phyloP scores from a whole-genome alignment of 352 stramenopile genomes.

The Phytophthora pini region DNA sequence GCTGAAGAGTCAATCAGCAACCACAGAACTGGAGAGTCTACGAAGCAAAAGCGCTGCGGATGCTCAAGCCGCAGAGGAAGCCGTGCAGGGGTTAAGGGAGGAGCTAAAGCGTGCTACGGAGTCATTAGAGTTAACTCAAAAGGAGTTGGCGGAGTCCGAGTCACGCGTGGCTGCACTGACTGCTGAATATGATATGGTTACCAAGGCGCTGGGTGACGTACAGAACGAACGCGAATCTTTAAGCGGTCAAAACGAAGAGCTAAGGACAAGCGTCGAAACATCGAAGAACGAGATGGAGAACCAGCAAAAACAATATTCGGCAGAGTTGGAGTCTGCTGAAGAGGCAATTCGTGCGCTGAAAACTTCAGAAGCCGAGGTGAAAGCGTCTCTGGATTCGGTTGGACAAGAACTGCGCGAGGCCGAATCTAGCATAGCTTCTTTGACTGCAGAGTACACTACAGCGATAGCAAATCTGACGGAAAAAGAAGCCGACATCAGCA shows the following conservation, averaged over 20 bases:
- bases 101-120: conserved; percentile 20
- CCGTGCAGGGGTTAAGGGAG: conserved; percentile 18
- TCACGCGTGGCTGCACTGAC: conserved; percentile 18
- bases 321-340: conserved; percentile 18
- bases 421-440: not conserved
- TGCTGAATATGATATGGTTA: conserved; percentile 25
- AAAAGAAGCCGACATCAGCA: not conserved
- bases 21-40: conserved; percentile 36
- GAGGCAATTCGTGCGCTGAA: conserved; percentile 19
- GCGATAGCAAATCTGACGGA: not conserved
- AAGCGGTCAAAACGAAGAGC: conserved; percentile 16
- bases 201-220: conserved; percentile 15
- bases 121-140: conserved; percentile 24
- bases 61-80: conserved; percentile 29
- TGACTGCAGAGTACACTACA: conserved; percentile 6
- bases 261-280: conserved; percentile 11
- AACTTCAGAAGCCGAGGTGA: conserved; percentile 10
- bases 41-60: conserved; percentile 26
- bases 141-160: conserved; percentile 27
- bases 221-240: conserved; percentile 21
- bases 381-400: conserved; percentile 11
- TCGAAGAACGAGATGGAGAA: conserved; percentile 27
- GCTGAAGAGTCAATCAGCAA: conserved; percentile 43
- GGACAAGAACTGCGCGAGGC: conserved; percentile 10
- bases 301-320: conserved; percentile 21